phyloP scores from a whole-genome alignment of 352 stramenopile species.

The Pythium aristosporum region DNA sequence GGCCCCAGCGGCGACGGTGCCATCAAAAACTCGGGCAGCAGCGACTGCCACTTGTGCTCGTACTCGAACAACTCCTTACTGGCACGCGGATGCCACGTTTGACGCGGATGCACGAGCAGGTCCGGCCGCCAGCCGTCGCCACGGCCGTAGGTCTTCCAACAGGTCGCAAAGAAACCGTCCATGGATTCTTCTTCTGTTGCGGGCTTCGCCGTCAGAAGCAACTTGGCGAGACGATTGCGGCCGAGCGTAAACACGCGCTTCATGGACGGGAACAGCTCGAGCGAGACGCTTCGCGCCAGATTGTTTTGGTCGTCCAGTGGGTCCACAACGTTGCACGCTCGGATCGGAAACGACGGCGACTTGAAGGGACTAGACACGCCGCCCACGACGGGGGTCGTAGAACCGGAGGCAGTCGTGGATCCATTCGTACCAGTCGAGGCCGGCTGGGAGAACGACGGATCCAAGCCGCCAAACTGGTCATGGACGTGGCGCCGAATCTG shows the following conservation, averaged over 20 bases:
- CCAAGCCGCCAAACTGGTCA: slow-evolving; percentile 62
- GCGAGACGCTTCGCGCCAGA: slow-evolving; percentile 73
- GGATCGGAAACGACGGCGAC: slow-evolving; percentile 57
- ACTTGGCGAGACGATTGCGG: slow-evolving; percentile 42
- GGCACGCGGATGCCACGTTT: slow-evolving; percentile 51
- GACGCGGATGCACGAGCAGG: slow-evolving; percentile 72
- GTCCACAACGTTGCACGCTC: slow-evolving; percentile 88
- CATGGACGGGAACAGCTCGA: slow-evolving; percentile 68
- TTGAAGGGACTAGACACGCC: slow-evolving; percentile 1
- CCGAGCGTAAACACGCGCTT: slow-evolving; percentile 66
- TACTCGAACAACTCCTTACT: slow-evolving; percentile 9
- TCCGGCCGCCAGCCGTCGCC: slow-evolving; percentile 79
- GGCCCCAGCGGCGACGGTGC: slow-evolving; percentile 6
- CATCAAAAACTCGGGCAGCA: slow-evolving; percentile 26
- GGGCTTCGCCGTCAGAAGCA: neutral
- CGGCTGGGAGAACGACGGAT: slow-evolving; percentile 26
- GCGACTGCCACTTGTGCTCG: slow-evolving; percentile 19
- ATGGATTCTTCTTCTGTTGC: slow-evolving; percentile 17
- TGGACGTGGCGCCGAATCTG: slow-evolving; percentile 43
- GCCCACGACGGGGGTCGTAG: slow-evolving; percentile 13
- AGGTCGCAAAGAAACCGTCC: slow-evolving; percentile 58
- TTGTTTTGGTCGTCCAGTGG: slow-evolving; percentile 88
- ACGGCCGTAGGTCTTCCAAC: slow-evolving; percentile 64
- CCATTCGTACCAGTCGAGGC: neutral
- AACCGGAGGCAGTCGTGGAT: neutral